Percentiles rank a stretch among this genome's conserved stretches.
Conservation (phyloP, 177 flowering plant species). For the Vitis hybrid region DNA sequence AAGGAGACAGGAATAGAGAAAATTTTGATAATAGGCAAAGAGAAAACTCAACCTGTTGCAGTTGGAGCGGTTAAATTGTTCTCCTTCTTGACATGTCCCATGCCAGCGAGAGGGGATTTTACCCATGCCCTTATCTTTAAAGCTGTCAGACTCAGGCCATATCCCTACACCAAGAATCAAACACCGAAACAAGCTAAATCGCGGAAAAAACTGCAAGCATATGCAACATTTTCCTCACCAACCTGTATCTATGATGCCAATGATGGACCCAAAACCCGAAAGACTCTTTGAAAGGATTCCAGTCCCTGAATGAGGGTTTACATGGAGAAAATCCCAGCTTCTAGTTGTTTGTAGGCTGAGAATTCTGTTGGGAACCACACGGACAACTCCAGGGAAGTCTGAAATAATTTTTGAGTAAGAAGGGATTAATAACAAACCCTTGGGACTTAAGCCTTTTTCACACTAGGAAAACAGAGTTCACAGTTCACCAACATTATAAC, state of each 20-base stretch:
- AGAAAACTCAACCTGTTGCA: constrained; percentile 37
- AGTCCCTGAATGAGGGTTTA: constrained; percentile 21
- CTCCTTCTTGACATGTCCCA: constrained; percentile 57
- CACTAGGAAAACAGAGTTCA: background rate
- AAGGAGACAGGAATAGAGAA: background rate
- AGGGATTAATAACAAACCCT: background rate
- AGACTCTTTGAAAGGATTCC: constrained; percentile 40
- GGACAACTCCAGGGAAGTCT: constrained; percentile 48
- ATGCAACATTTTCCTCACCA: background rate
- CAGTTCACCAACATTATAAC: constrained; percentile 15
- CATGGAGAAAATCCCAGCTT: constrained; percentile 60
- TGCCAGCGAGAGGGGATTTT: constrained; percentile 48
- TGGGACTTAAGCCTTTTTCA: background rate
- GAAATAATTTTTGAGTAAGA: constrained; percentile 9
- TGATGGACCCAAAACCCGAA: constrained; percentile 38
- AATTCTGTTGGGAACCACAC: constrained; percentile 38
- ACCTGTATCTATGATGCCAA: constrained; percentile 59
- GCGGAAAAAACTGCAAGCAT: background rate
- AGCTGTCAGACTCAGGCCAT: constrained; percentile 69
- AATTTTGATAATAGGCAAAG: background rate
- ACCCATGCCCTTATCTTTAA: constrained; percentile 43
- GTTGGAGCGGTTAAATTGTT: constrained; percentile 33
- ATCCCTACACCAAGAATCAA: constrained; percentile 38
- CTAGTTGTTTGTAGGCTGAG: constrained; percentile 47
- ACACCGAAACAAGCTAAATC: background rate